These are phyloP conservation scores for Ogataea degrootiae DNA, from an alignment of 805 yeast species.

Conservation along the genomic window DNA sequence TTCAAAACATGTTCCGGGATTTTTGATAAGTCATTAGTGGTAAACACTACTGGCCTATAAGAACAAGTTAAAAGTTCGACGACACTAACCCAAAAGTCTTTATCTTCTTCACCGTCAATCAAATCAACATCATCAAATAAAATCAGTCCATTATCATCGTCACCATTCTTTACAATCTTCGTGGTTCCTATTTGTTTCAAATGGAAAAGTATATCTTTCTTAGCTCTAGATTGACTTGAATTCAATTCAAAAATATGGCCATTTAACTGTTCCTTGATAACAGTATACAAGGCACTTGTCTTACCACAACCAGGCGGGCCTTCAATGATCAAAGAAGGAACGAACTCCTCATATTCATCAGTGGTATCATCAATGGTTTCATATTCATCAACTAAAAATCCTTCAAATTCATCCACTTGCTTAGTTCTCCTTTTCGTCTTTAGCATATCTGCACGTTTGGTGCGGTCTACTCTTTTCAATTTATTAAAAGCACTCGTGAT, in stretches of 20 bases:
- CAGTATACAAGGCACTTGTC: constrained; percentile 65
- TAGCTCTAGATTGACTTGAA: constrained; percentile 66
- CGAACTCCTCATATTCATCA: constrained; percentile 37
- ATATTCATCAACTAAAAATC: constrained; percentile 37
- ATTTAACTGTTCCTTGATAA: constrained; percentile 48
- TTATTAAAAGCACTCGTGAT: constrained; percentile 34
- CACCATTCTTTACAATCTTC: constrained; percentile 51
- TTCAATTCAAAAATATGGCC: constrained; percentile 83
- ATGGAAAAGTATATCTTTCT: constrained; percentile 60
- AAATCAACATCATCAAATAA: constrained; percentile 84
- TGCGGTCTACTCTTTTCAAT: constrained; percentile 24
- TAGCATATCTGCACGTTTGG: constrained; percentile 21
- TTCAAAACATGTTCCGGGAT: constrained; percentile 27
- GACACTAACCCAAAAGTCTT: constrained; percentile 73
- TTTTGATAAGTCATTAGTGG: constrained; percentile 22
- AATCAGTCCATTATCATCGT: constrained; percentile 46
- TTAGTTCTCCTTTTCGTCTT: constrained; percentile 15
- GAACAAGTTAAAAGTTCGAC: constrained; percentile 47
- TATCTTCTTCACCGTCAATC: constrained; percentile 68
- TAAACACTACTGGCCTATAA: constrained; percentile 31
- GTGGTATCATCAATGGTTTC: constrained; percentile 18
- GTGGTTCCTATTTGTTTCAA: constrained; percentile 82
- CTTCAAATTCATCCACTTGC: constrained; percentile 21
- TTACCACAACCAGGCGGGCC: constrained; percentile 81
- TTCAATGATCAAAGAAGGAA: constrained; percentile 59